These are phyloP conservation scores for Macrophomina phaseolina DNA, from an alignment of 2,329 filamentous ascomycete species.

Conservation along the genomic window DNA sequence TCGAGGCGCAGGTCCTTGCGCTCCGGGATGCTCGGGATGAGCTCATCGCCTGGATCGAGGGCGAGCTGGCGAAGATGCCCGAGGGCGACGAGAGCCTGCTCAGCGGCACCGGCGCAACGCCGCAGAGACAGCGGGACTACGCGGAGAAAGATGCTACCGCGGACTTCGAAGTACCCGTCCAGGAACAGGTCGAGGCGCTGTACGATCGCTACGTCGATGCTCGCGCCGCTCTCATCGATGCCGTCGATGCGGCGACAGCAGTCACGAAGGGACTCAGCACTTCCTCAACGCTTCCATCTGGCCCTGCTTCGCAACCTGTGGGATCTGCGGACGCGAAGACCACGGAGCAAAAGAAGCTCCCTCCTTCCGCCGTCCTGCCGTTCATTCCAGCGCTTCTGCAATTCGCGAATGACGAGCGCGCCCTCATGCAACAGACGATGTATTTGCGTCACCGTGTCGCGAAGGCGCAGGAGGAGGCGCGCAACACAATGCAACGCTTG, in stretches of 20 bases:
- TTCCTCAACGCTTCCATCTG: not conserved
- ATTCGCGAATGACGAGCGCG: slow-evolving; percentile 37
- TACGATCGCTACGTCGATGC: slow-evolving; percentile 42
- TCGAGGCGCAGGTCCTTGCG: slow-evolving; percentile 44
- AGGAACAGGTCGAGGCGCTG: slow-evolving; percentile 35
- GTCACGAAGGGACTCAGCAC: not conserved
- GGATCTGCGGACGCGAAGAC: not conserved
- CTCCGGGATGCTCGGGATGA: slow-evolving; percentile 55
- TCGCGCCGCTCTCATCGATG: slow-evolving; percentile 33
- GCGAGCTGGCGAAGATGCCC: slow-evolving; percentile 51
- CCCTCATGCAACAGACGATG: slow-evolving; percentile 42
- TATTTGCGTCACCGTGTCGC: slow-evolving; percentile 42
- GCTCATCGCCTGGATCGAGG: slow-evolving; percentile 58
- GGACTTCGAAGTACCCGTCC: slow-evolving; percentile 29
- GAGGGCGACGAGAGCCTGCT: slow-evolving; percentile 41
- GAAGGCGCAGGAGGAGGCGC: slow-evolving; percentile 38
- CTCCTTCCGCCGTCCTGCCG: slow-evolving; percentile 36
- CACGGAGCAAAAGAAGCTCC: not conserved
- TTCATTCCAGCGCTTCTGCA: slow-evolving; percentile 38
- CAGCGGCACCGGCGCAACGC: slow-evolving; percentile 2
- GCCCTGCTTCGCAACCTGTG: not conserved
- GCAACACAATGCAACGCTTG: slow-evolving; percentile 40
- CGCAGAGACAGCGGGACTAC: not conserved
- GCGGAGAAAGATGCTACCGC: not conserved
- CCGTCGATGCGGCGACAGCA: slow-evolving; percentile 23